Base-by-base conservation (phyloP, 2,329 filamentous ascomycete species). In the Xylariaceae sp. region DNA sequence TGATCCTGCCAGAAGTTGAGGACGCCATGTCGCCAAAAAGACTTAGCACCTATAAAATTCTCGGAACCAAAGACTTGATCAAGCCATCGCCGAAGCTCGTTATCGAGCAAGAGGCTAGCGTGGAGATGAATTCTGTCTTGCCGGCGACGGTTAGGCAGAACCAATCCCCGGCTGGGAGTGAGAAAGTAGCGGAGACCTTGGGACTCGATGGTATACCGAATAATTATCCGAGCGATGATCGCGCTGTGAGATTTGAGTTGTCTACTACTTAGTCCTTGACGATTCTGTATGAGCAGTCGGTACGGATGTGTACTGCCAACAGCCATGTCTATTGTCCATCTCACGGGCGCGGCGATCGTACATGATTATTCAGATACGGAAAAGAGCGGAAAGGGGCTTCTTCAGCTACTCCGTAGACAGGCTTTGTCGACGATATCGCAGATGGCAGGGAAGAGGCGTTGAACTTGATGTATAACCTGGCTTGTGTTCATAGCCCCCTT, bases 61-160 rank as follows among this genome's bases (percentile, higher is more conserved):
- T 62, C 4, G 48, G 52, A 36, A 59, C 49, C 2, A 53, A 40
- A 13, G 60, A 62, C 41, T 32, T 59, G 34, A 53, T 62, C 19
- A 55, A 18, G 26, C 60, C 60, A 18, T 59, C 58, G n/a, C 60
- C 60, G n/a, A 57, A 43, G 45, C 45, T 62, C 1, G 41, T 56
- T 8, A 26, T 60, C 12, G 58, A 60, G n/a, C 53, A 41, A 16
- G 53, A 49, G 2, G 39, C 43, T 43, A 26, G 26, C 12, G 32
- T 19, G 7, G 18, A 18, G 26, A 22, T 29, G 4, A 39, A 30
- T 19, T 19, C 26, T 8, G 12, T 6, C 22, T 22, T 16, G 6
- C 21, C 37, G 21, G 10, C 6, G 6, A 9, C 13, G 32, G 10
- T 15, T 12, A 34, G 10, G 3, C 32, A 34, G 41, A 22, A n/a